Conservation (phyloP, 148 eudicot genomes). For the Dysphania ambrosioides region DNA sequence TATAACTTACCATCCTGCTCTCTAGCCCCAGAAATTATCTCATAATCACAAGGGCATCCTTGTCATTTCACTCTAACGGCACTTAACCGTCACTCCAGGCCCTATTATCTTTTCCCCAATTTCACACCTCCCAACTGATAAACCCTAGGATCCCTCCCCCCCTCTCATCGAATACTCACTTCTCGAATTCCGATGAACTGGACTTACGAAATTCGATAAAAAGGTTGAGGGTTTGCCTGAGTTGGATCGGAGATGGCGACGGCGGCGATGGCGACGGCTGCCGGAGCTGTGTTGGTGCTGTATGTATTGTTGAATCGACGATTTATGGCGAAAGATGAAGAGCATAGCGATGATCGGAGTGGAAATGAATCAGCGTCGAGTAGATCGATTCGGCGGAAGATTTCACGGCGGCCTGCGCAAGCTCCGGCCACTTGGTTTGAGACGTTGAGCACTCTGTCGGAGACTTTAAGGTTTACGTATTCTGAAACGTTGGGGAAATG, state of each 20-base stretch:
- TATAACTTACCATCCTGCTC: background rate
- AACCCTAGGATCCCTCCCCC: background rate
- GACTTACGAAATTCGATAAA: background rate
- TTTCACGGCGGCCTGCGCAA: constrained; percentile 73
- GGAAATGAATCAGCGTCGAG: constrained; percentile 33
- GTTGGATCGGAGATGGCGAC: constrained; percentile 47
- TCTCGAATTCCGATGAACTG: background rate
- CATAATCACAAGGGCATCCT: background rate
- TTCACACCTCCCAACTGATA: background rate
- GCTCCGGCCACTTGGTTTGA: constrained; percentile 97
- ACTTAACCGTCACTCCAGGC: constrained; percentile 11
- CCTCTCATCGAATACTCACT: background rate
- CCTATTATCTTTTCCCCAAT: background rate
- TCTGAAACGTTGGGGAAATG: constrained; percentile 91
- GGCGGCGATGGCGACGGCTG: constrained; percentile 80
- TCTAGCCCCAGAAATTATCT: too few species aligned
- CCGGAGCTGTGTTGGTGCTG: constrained; percentile 64
- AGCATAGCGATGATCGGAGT: constrained; percentile 30
- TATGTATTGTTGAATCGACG: constrained; percentile 58
- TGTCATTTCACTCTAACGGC: constrained; percentile 1
- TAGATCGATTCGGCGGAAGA: constrained; percentile 48
- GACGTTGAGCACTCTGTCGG: constrained; percentile 68
- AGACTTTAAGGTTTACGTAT: constrained; percentile 80
- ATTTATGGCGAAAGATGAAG: constrained; percentile 31
- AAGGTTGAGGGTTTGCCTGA: too few species aligned